A percentile compares a stretch with the other conserved stretches of the same genome.
These are phyloP conservation scores for Ascochyta koolunga DNA, from an alignment of 2,329 filamentous ascomycete species.

Conservation along the genomic window DNA sequence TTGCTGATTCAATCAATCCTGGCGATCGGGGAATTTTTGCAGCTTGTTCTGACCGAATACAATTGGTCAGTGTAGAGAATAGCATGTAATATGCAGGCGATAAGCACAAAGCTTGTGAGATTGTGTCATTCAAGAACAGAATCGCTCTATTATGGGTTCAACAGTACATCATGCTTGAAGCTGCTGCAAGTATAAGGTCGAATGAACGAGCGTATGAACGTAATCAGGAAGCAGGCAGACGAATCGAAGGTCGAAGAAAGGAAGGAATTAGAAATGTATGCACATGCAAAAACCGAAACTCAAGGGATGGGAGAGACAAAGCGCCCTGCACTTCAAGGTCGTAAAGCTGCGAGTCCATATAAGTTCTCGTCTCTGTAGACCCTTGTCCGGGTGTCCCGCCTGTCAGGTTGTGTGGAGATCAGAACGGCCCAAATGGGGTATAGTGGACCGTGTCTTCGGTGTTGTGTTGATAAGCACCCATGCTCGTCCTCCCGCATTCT, in stretches of 20 bases:
- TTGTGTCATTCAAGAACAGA: neutral
- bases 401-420: slow-evolving; percentile 32
- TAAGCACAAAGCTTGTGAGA: neutral
- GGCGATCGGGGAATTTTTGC: neutral
- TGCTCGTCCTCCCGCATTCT: slow-evolving; percentile 23
- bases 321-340: slow-evolving; percentile 5
- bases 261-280: neutral
- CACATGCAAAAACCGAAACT: slow-evolving; percentile 8
- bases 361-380: slow-evolving; percentile 35
- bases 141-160: neutral
- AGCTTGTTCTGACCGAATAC: neutral
- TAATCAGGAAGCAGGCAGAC: neutral
- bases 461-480: slow-evolving; percentile 43
- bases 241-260: neutral
- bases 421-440: slow-evolving; percentile 25
- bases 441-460: slow-evolving; percentile 30
- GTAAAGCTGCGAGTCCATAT: slow-evolving; percentile 18
- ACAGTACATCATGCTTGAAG: neutral
- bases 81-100: neutral
- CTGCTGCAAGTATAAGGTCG: neutral
- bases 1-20: neutral
- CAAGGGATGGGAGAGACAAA: slow-evolving; percentile 20
- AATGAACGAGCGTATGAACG: neutral
- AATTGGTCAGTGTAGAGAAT: neutral
- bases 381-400: slow-evolving; percentile 36